A percentile compares a stretch with the other conserved stretches of the same genome.
Conservation (phyloP, 148 eudicot species). For the Cornus kousa region DNA sequence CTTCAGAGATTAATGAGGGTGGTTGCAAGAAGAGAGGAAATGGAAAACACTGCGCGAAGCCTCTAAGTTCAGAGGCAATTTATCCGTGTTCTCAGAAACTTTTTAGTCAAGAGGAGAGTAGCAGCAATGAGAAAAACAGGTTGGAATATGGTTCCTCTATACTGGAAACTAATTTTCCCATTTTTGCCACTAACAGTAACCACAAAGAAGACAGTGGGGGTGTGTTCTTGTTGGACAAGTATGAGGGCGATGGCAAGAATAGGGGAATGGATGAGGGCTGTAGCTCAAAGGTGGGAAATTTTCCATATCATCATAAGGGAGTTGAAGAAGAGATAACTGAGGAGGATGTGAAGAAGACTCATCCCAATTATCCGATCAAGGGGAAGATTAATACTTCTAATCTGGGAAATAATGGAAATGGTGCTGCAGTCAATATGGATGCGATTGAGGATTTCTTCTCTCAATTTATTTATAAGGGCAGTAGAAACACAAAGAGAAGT, state of each 20-base stretch:
- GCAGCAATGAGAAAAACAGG: not conserved
- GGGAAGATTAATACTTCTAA: not conserved
- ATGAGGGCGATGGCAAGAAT: not conserved
- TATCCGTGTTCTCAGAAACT: not conserved
- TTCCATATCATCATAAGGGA: not conserved
- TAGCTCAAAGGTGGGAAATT: not conserved
- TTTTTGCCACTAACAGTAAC: not conserved
- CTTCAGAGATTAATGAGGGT: not conserved
- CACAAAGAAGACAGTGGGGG: not conserved
- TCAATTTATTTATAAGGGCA: slow-evolving; percentile 31
- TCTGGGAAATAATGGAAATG: not conserved
- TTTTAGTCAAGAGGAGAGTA: not conserved
- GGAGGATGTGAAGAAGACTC: not conserved
- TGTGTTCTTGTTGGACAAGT: not conserved
- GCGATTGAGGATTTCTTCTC: slow-evolving; percentile 33
- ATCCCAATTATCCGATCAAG: not conserved
- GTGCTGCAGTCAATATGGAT: not conserved
- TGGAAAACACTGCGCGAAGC: not conserved
- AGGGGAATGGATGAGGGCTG: not conserved
- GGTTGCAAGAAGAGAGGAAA: not conserved
- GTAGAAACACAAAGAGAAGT: not conserved
- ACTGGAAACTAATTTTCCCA: not conserved
- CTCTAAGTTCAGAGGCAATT: not conserved
- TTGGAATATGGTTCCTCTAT: not conserved
- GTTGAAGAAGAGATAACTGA: not conserved